Evolutionary conservation across 257 asterid species (phyloP), one percentile per base, ranked within the genome.

Genomic region (Solanum verrucosum): DNA sequence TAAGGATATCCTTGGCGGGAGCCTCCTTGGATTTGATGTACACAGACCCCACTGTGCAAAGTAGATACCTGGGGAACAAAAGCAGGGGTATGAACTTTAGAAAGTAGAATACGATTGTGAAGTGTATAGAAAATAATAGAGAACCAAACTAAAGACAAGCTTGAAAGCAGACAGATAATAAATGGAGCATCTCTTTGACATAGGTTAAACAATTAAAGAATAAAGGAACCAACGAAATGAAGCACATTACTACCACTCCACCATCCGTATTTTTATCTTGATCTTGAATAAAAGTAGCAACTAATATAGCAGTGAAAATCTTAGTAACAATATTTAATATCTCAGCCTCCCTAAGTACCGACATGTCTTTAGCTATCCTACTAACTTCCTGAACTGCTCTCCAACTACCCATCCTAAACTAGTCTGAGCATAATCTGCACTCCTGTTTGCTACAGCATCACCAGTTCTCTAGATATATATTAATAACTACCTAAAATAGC

Each of bases 11-110:
- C 92, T 95, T 97, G 9, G 98, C 98, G 0, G 99, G 99, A 88
- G 99, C 99, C 91, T 97, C 99, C 93, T 97, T 97, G 56, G 99
- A 94, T 89, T 94, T 95, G 90, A 97, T 94, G 91, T 97, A 97
- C 88, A 97, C 99, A 46, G 97, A 97, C 65, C 99, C 99, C 87
- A 95, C 99, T 42, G 99, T 97, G 89, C 99, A 97, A 52, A 97
- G 97, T 89, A 97, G 93, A 90, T 97, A 97, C 93, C 99, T 97
- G 88, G 84, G 83, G 83, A 59, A 78, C 63, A 91, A 79, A 89
- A 86, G 90, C 44, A 59, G 20, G 86, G 87, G 71, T 77, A 70
- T 74, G 81, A 90, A 75, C 89, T 73, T 46, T 49, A 49, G 85
- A 67, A 60, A 23, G n/a, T 20, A 56, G 65, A 56, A 56, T 20